These are phyloP conservation scores for Lepidium africanum DNA, from an alignment of 345 rosid species.

Conservation along the genomic window DNA sequence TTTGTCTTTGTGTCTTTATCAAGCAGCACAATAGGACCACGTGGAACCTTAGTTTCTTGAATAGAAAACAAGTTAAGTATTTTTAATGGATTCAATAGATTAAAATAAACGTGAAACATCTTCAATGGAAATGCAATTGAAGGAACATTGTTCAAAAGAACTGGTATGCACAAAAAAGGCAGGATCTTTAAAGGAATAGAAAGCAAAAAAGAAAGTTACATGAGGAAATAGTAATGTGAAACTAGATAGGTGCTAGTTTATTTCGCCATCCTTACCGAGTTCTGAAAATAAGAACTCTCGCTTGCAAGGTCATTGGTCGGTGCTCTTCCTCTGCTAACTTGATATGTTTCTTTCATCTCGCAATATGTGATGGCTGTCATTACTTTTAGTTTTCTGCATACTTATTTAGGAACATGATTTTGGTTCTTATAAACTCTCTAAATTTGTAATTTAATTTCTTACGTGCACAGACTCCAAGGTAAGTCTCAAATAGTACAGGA, in stretches of 20 bases:
- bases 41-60: background rate
- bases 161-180: background rate
- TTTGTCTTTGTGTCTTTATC: background rate
- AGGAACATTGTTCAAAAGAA: background rate
- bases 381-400: constrained; percentile 4
- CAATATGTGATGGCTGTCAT: background rate
- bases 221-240: background rate
- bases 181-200: background rate
- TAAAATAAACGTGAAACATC: background rate
- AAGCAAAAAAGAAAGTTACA: background rate
- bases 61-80: background rate
- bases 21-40: background rate
- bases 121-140: background rate
- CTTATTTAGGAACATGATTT: constrained; percentile 1
- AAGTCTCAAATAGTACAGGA: constrained; percentile 88
- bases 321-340: background rate
- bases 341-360: constrained; percentile 16
- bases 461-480: constrained; percentile 83
- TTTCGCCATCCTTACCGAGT: background rate
- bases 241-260: background rate
- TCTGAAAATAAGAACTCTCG: background rate
- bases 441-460: constrained; percentile 59
- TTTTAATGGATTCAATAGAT: background rate
- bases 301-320: constrained; percentile 1
- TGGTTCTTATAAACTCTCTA: constrained; percentile 12